Base-by-base conservation (phyloP, 257 asterid genomes). In the Lycium barbarum region DNA sequence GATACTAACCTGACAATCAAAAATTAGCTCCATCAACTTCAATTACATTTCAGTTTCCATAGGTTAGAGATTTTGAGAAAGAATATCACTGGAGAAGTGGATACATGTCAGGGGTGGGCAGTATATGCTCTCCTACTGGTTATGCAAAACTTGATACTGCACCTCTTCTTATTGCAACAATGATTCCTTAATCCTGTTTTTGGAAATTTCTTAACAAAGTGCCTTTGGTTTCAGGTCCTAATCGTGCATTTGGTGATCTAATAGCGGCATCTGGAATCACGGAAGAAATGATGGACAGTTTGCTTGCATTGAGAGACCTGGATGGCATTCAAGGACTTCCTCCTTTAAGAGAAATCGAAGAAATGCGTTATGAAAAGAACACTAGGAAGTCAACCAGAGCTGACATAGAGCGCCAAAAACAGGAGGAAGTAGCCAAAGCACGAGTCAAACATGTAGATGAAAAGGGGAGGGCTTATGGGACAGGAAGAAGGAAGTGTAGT, bases 401-500 rank as follows among this genome's bases (percentile, higher is more conserved):
- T 49, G 99, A 94, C 84, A 89, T 95, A 49, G 97, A 92, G 88
- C 96, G 93, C 38, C 97, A 89, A 83, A 96, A 93, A 79, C 98
- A 92, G 88, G 98, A 95, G 91, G 98, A 92, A 85, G 91, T 92
- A 87, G 91, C 96, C 54, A 93, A 89, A 86, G 93, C 97, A 13
- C 91, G 97, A 15, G 98, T 95, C 71, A 91, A 90, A 84, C 91
- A 91, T 86, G 93, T 97, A 73, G 99, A 97, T 80, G 93, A 85
- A 14, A 92, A 97, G 85, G 99, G 99, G 83, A 89, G 98, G 93
- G 92, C 98, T 68, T 97, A 95, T 87, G 99, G 98, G 74, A 95
- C 98, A 7, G 98, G 99, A 81, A 93, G 86, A 89, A 92, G 98
- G 88, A 97, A 97, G 90, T 95, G 98, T 91, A 96, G 99, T 90